These are phyloP conservation scores for Pistacia vera DNA, from an alignment of 345 rosid genomes.

Conservation along the genomic window DNA sequence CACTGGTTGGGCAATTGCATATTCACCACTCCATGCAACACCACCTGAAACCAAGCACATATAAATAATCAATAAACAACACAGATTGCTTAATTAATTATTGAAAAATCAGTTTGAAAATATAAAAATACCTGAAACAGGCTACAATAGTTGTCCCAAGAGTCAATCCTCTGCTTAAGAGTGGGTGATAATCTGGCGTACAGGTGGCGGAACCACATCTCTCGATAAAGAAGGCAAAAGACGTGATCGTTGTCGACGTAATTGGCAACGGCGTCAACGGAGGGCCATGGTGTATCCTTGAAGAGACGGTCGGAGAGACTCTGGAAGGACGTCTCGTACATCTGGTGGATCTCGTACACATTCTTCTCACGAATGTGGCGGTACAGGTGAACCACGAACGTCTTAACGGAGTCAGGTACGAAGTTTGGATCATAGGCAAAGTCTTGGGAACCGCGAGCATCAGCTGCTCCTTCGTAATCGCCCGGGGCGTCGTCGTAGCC, in stretches of 20 bases:
- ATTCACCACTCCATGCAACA: constrained; percentile 91
- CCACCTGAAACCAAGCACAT: constrained; percentile 53
- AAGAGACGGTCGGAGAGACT: constrained; percentile 81
- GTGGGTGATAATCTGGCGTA: constrained; percentile 94
- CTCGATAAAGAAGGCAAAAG: constrained; percentile 90
- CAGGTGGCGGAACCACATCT: constrained; percentile 98
- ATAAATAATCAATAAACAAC: background rate
- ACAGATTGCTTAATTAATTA: background rate
- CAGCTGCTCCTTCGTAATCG: constrained; percentile 39
- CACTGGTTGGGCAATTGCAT: constrained; percentile 99
- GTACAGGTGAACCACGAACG: constrained; percentile 93
- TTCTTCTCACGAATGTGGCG: constrained; percentile 97
- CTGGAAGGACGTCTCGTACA: constrained; percentile 97
- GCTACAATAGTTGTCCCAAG: constrained; percentile 95
- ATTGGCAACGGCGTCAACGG: constrained; percentile 85
- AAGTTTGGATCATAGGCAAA: constrained; percentile 77
- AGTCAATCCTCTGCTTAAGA: constrained; percentile 89
- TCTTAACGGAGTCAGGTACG: constrained; percentile 91
- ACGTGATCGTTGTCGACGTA: constrained; percentile 93
- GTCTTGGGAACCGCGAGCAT: constrained; percentile 37
- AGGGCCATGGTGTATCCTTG: constrained; percentile 97
- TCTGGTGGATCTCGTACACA: constrained; percentile 98
- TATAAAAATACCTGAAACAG: constrained; percentile 61
- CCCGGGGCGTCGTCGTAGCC: constrained; percentile 56
- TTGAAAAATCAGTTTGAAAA: background rate